These are phyloP conservation scores for Solanum etuberosum DNA, from an alignment of 257 asterid species.

Conservation along the genomic window DNA sequence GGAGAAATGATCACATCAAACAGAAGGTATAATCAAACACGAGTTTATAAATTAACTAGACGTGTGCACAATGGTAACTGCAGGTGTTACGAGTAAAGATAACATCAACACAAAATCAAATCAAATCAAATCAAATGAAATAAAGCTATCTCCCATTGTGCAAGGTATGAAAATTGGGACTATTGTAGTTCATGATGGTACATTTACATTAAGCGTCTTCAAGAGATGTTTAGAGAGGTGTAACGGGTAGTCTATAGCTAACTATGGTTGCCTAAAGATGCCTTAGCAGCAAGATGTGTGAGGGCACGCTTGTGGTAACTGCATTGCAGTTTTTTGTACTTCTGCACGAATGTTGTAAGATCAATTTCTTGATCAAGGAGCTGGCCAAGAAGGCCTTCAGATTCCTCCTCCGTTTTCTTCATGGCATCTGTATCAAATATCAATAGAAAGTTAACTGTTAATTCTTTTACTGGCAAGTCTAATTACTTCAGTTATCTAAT, in stretches of 20 bases:
- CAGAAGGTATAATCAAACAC: neutral
- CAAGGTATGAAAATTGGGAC: too few species aligned
- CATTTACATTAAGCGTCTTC: neutral
- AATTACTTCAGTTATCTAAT: neutral
- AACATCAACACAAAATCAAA: neutral
- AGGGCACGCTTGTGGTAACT: conserved; percentile 70
- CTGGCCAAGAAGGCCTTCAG: conserved; percentile 72
- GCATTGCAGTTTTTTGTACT: conserved; percentile 69
- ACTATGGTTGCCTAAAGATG: conserved; percentile 18
- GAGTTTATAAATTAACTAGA: neutral
- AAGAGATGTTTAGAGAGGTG: neutral
- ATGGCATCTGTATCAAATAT: conserved; percentile 45
- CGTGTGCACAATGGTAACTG: neutral
- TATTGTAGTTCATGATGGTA: neutral
- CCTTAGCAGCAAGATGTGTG: conserved; percentile 81
- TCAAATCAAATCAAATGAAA: neutral
- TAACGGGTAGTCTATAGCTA: neutral
- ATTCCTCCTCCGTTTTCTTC: conserved; percentile 65
- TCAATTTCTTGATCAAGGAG: conserved; percentile 73
- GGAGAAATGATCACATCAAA: neutral
- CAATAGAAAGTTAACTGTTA: neutral
- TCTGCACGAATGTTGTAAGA: conserved; percentile 59
- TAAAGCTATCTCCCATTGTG: too few species aligned
- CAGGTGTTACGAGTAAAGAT: neutral
- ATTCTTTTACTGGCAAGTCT: neutral